phyloP scores from a whole-genome alignment of 2,329 filamentous ascomycete genomes.

The Graphilbum ipis-grandicollis region DNA sequence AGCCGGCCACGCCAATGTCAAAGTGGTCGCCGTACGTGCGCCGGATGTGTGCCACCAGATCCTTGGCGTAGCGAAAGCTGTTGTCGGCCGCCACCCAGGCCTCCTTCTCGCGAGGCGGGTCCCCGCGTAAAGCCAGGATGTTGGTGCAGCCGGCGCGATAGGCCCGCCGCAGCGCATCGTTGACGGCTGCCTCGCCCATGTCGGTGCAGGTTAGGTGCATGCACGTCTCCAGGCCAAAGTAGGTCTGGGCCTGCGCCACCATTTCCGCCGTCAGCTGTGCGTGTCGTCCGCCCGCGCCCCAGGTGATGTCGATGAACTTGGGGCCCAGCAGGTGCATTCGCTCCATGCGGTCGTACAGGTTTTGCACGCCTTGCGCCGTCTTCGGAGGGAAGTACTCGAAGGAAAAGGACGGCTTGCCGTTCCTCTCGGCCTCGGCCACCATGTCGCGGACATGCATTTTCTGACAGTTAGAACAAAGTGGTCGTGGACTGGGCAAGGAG shows the following conservation, averaged over 20 bases:
- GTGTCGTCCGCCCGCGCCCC: constrained; percentile 85
- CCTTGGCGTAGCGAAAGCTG: constrained; percentile 81
- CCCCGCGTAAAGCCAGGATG: constrained; percentile 82
- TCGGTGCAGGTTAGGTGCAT: constrained; percentile 99
- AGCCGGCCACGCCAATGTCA: constrained; percentile 92
- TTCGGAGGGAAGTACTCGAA: constrained; percentile 99
- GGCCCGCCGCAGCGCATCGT: constrained; percentile 70
- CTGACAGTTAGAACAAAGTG: constrained; percentile 10
- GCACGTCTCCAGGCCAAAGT: constrained; percentile 91
- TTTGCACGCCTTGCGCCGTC: constrained; percentile 93
- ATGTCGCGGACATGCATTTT: constrained; percentile 94
- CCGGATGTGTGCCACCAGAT: constrained; percentile 64
- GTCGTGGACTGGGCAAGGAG: too few species aligned
- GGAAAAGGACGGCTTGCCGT: constrained; percentile 76
- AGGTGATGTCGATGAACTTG: constrained; percentile 95
- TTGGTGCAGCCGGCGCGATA: constrained; percentile 96
- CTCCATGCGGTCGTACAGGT: constrained; percentile 98
- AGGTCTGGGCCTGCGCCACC: constrained; percentile 87
- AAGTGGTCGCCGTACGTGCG: constrained; percentile 75
- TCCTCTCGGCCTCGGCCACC: constrained; percentile 63
- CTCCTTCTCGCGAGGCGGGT: constrained; percentile 83
- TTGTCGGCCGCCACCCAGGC: constrained; percentile 80
- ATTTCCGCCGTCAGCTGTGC: constrained; percentile 93
- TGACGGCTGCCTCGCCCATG: constrained; percentile 86
- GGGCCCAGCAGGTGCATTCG: constrained; percentile 74